A percentile compares a stretch with the other conserved stretches of the same genome.
phyloP scores from a whole-genome alignment of 1,284 basidiomycete genomes.

The Malassezia restricta region DNA sequence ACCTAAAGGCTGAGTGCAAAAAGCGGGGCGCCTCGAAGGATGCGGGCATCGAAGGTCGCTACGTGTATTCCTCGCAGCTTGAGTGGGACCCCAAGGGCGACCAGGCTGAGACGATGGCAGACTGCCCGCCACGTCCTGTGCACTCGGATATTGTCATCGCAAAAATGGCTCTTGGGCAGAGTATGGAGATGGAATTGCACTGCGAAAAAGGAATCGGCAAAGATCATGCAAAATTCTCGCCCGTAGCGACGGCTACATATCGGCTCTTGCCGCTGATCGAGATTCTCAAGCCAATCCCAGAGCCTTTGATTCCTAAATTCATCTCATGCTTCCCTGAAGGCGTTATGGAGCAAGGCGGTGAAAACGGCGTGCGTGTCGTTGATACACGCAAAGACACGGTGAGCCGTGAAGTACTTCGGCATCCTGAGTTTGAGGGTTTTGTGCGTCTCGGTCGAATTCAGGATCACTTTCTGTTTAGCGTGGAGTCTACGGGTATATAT shows the following conservation, averaged over 20 bases:
- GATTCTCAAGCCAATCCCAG: constrained; percentile 59
- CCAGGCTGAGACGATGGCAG: constrained; percentile 53
- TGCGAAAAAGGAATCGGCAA: constrained; percentile 89
- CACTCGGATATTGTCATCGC: constrained; percentile 78
- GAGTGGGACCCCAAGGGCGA: constrained; percentile 76
- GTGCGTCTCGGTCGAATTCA: constrained; percentile 74
- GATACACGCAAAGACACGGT: constrained; percentile 75
- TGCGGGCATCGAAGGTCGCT: constrained; percentile 50
- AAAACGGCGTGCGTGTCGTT: constrained; percentile 54
- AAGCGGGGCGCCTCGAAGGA: constrained; percentile 3
- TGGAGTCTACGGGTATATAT: constrained; percentile 83
- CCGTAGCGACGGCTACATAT: constrained; percentile 71
- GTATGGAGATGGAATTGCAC: constrained; percentile 72
- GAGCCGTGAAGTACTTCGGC: constrained; percentile 78
- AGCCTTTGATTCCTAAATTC: constrained; percentile 61
- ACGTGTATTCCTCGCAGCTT: constrained; percentile 67
- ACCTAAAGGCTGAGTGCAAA: constrained; percentile 61
- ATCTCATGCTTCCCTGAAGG: constrained; percentile 75
- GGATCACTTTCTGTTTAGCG: constrained; percentile 85
- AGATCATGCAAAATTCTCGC: constrained; percentile 92
- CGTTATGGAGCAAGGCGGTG: constrained; percentile 61
- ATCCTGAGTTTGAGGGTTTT: constrained; percentile 75
- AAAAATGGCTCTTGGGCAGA: constrained; percentile 84
- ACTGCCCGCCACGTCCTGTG: constrained; percentile 57
- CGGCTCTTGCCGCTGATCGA: constrained; percentile 78